Base-by-base conservation (phyloP, 192 early-diverging fungal species). In the Rhizophagus sp. region DNA sequence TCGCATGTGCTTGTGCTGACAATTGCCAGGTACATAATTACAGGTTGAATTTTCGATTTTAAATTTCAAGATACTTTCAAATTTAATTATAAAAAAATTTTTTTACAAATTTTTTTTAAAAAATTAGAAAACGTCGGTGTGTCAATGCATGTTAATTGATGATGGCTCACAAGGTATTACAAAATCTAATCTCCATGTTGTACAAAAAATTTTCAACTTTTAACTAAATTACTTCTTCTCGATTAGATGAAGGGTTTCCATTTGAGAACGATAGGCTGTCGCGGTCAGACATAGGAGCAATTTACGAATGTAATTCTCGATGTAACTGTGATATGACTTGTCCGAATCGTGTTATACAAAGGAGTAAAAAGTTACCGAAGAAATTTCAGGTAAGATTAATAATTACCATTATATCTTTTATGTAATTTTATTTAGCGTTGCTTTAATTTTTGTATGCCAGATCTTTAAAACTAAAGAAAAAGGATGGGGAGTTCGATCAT, bases 401-500 rank as follows among this genome's bases (percentile, higher is more conserved):
- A 6, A 49, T 27, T 7, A 49, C 9, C 12, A 5, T 2, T 13
- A 25, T 52, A 6, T 57, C 44, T 30, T n/a, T 30, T 66, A 33
- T 66, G 9, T 30, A 12, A 24, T 27, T 30, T 24, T 27, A 24
- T 27, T 12, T 25, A 13, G 24, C 25, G 22, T 66, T 65, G 13
- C 15, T 33, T 15, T 10, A 24, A 10, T 10, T 66, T 66, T 30
- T 33, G 13, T 22, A 1, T 15, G 9, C 13, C 24, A 75, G 74
- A 75, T 75, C n/a, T 75, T 62, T 34, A 75, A 75, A 75, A 75
- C 74, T 36, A 9, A n/a, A 62, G 33, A 63, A 62, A 75, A 62
- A 62, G 74, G 74, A 22, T 75, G 74, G 74, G 74, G 74, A 3
- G 74, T 75, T 22, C 22, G 57, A 75, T 61, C 74, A 12, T 36